Percentiles rank a stretch among this genome's conserved stretches.
phyloP scores from a whole-genome alignment of 441 rosid genomes.

The Theobroma grandiflorum region DNA sequence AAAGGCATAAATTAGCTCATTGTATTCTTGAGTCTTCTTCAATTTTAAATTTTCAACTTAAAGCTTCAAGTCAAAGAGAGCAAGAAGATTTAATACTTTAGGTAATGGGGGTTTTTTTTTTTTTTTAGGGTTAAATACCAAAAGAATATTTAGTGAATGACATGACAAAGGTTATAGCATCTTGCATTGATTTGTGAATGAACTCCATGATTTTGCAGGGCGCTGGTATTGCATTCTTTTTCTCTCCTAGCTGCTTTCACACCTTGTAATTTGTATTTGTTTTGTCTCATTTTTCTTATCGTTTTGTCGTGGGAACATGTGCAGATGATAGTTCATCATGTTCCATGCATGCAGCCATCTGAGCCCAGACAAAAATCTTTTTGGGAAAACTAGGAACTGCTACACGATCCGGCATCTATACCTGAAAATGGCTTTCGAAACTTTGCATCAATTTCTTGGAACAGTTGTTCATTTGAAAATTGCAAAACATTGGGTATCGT shows the following conservation, averaged over 20 bases:
- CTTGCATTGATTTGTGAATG: neutral
- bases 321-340: constrained; percentile 12
- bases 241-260: neutral
- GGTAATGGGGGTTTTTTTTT: neutral
- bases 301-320: constrained; percentile 14
- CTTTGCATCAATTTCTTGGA: neutral
- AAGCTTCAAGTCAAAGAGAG: neutral
- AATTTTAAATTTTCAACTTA: too few relatives aligned
- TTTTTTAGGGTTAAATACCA: too few relatives aligned
- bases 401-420: neutral
- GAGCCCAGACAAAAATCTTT: neutral
- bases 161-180: neutral
- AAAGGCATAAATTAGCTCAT: too few relatives aligned
- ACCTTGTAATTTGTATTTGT: neutral
- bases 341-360: constrained; percentile 11
- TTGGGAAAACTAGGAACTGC: constrained; percentile 12
- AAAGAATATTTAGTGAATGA: neutral
- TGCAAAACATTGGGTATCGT: neutral
- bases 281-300: neutral
- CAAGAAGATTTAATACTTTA: neutral
- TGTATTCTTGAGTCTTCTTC: neutral
- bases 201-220: neutral
- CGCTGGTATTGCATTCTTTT: neutral
- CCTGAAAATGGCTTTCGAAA: neutral
- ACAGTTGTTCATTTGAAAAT: neutral